Evolutionary conservation across 495 filamentous ascomycete species (phyloP), one percentile per base, ranked within the genome.

Genomic region (Symbiotaphrina buchneri): DNA sequence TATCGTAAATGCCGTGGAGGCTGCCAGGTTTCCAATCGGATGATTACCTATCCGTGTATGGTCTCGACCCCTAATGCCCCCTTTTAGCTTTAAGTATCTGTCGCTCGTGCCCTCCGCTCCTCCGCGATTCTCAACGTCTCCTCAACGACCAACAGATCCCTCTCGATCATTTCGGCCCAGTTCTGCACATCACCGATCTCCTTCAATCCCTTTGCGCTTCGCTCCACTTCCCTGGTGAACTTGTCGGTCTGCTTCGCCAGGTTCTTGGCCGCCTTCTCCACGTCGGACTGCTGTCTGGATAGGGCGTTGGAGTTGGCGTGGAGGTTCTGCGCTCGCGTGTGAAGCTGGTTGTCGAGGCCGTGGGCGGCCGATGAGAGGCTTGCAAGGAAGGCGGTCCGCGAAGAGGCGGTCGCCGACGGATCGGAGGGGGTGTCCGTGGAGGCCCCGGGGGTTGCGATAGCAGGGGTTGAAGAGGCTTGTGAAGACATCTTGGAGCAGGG

Each of bases 101-200:
- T 25, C 23, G 23, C 8, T 25, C 23, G 23, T 8, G 13, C 23
- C 10, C 17, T 18, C 14, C 51, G 62, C 32, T 61, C 54, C 21
- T 49, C 47, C 5, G 64, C 80, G 37, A 77, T 46, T 44, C 74
- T 53, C 49, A 92, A 43, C 32, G 79, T 81, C 64, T 93, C 83
- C 54, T 90, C 82, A 22, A 97, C 44, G 36, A 90, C 69, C 43
- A 83, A 45, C 38, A 97, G 64, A 54, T 94, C 85, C 48, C 79
- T 51, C 61, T 97, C 87, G 42, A 94, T 60, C 59, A 91, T 64
- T 67, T 97, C 87, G 24, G 85, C 85, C 84, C 84, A 94, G 47
- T 93, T 92, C 65, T 94, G 87, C 50, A 94, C 68, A 47, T 94
- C 81, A 18, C 87, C 87, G 42, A 93, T 65, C 63, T 91, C 81